Evolutionary conservation across 306 rosid species (phyloP).

Genomic region (Prunus kanzakura): DNA sequence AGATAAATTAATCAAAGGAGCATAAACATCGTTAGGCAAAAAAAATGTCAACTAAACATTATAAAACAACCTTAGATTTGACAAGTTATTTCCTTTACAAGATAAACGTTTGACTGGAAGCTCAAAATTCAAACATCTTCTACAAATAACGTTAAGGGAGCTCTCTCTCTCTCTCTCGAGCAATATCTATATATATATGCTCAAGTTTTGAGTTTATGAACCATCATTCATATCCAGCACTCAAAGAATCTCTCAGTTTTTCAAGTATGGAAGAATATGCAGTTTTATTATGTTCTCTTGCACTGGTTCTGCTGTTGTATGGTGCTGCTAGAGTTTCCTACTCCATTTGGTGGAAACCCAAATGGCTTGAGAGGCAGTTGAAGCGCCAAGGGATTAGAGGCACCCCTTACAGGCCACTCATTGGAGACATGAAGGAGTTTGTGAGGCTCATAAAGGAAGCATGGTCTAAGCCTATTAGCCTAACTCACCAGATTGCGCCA

Average conservation of each 20-base stretch:
- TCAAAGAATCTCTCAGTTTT: not conserved
- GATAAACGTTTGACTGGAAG: conserved; percentile 20
- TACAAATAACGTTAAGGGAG: not conserved
- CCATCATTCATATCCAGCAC: not conserved
- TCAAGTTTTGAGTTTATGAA: not conserved
- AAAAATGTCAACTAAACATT: not conserved
- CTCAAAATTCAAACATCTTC: not conserved
- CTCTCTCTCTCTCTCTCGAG: too few relatives aligned
- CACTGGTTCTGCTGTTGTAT: conserved; percentile 25
- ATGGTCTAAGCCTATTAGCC: conserved; percentile 45
- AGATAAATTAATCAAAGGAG: not conserved
- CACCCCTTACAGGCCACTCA: conserved; percentile 39
- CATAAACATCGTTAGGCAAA: not conserved
- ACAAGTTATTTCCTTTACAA: not conserved
- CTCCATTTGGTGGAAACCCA: conserved; percentile 51
- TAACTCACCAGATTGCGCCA: conserved; percentile 36
- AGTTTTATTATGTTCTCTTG: conserved; percentile 11
- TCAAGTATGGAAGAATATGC: conserved; percentile 25
- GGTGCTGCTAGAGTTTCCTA: conserved; percentile 31
- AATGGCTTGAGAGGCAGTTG: conserved; percentile 31
- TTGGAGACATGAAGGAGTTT: conserved; percentile 47
- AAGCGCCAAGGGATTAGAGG: conserved; percentile 49
- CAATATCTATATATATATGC: not conserved
- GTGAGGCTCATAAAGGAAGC: conserved; percentile 41
- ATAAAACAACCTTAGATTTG: not conserved